These are phyloP conservation scores for Aspergillus spinulosporus DNA, from an alignment of 2,329 filamentous ascomycete genomes.

Conservation along the genomic window DNA sequence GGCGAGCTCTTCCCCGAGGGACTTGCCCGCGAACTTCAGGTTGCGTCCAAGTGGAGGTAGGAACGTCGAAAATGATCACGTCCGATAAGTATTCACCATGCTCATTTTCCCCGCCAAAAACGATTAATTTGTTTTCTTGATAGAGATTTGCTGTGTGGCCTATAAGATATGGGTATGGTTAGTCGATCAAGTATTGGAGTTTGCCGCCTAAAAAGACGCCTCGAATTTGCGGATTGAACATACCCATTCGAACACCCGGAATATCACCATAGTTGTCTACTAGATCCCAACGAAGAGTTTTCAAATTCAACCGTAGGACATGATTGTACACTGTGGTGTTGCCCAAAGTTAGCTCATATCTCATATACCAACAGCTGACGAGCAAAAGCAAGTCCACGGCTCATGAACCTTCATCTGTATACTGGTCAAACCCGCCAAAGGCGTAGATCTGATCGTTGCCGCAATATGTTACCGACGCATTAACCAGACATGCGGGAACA, in stretches of 20 bases:
- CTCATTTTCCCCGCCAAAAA: constrained; percentile 98
- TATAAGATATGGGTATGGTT: constrained; percentile 36
- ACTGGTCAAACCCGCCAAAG: constrained; percentile 97
- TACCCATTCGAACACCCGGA: constrained; percentile 94
- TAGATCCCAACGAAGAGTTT: constrained; percentile 86
- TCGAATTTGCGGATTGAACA: constrained; percentile 26
- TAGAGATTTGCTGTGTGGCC: constrained; percentile 94
- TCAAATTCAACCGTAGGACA: constrained; percentile 82
- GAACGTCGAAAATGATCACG: constrained; percentile 92
- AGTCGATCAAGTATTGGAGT: neutral
- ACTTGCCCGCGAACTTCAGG: constrained; percentile 81
- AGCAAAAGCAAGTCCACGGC: neutral
- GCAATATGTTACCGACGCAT: constrained; percentile 98
- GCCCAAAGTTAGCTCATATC: constrained; percentile 5
- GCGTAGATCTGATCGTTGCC: constrained; percentile 97
- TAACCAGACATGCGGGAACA: constrained; percentile 90
- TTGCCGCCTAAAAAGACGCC: neutral
- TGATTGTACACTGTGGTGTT: constrained; percentile 88
- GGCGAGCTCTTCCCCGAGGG: constrained; percentile 85
- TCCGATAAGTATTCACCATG: constrained; percentile 94
- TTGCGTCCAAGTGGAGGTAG: constrained; percentile 92
- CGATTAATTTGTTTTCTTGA: constrained; percentile 89
- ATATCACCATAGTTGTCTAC: constrained; percentile 99
- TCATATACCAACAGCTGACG: neutral
- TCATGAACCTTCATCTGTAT: constrained; percentile 78